Evolutionary conservation across 1,284 basidiomycete species (phyloP).

Genomic region (Moniliella sp.): DNA sequence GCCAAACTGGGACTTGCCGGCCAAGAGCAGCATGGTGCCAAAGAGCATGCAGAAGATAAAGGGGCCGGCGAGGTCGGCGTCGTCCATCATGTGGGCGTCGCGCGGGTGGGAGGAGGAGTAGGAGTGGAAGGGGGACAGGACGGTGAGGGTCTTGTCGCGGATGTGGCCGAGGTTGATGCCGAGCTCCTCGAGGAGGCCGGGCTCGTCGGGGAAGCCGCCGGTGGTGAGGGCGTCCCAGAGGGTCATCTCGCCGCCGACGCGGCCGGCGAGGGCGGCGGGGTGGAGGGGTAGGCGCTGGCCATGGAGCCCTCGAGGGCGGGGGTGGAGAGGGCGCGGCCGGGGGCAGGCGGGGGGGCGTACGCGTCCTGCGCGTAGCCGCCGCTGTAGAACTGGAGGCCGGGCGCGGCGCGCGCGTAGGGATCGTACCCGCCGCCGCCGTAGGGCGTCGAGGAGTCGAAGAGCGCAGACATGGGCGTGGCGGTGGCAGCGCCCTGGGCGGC

Average conservation of each 20-base stretch:
- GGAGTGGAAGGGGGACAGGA: slow-evolving; percentile 68
- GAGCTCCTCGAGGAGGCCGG: slow-evolving; percentile 44
- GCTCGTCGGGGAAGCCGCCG: slow-evolving; percentile 30
- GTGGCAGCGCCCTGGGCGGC: too few relatives aligned
- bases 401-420: slow-evolving; percentile 1
- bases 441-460: slow-evolving; percentile 13
- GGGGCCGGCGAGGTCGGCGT: slow-evolving; percentile 89
- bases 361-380: not conserved
- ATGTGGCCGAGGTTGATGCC: slow-evolving; percentile 95
- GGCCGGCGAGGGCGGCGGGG: slow-evolving; percentile 9
- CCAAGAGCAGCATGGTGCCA: slow-evolving; percentile 35
- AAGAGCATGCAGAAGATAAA: slow-evolving; percentile 73
- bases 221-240: slow-evolving; percentile 31
- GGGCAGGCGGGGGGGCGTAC: not conserved
- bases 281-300: slow-evolving; percentile 4
- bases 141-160: slow-evolving; percentile 73
- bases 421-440: slow-evolving; percentile 5
- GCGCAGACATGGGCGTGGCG: slow-evolving; percentile 8
- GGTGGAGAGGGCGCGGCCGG: slow-evolving; percentile 7
- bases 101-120: slow-evolving; percentile 37
- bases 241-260: slow-evolving; percentile 15
- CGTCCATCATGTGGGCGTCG: slow-evolving; percentile 93
- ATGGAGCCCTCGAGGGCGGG: slow-evolving; percentile 25
- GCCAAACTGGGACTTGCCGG: slow-evolving; percentile 91
- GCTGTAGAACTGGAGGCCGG: slow-evolving; percentile 5